Evolutionary conservation across 345 rosid genomes (phyloP).

Genomic region (Eucalyptus sp.): DNA sequence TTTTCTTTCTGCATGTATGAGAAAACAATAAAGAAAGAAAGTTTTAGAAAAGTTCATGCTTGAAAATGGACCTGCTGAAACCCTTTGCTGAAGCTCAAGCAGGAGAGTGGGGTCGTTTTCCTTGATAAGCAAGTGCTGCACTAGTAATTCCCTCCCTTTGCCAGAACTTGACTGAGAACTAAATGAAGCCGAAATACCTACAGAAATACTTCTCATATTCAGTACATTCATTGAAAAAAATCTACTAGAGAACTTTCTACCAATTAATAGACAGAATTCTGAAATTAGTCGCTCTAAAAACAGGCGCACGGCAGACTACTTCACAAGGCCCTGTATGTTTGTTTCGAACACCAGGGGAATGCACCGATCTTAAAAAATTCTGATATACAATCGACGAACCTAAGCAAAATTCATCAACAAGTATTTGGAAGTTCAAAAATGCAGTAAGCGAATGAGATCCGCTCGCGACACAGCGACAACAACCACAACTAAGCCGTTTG

Average conservation of each 20-base stretch:
- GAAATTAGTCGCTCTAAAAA: not conserved
- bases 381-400: not conserved
- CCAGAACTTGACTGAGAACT: conserved; percentile 26
- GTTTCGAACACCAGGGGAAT: not conserved
- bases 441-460: not conserved
- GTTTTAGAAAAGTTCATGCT: not conserved
- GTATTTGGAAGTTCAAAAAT: not conserved
- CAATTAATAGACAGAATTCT: not conserved
- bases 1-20: not conserved
- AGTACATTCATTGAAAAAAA: not conserved
- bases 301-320: not conserved
- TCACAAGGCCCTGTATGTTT: not conserved
- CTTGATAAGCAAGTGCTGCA: conserved; percentile 84
- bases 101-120: conserved; percentile 54
- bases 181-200: conserved; percentile 39
- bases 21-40: not conserved
- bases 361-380: not conserved
- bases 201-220: not conserved
- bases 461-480: not conserved
- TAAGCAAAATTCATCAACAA: not conserved
- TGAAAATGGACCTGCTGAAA: conserved; percentile 34
- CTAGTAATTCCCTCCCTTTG: conserved; percentile 49
- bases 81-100: conserved; percentile 40
- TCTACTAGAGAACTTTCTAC: not conserved
- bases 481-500: not conserved